Percentiles rank a stretch among this genome's conserved stretches.
phyloP scores from a whole-genome alignment of 2,329 filamentous ascomycete species.

The Fusarium sp. region DNA sequence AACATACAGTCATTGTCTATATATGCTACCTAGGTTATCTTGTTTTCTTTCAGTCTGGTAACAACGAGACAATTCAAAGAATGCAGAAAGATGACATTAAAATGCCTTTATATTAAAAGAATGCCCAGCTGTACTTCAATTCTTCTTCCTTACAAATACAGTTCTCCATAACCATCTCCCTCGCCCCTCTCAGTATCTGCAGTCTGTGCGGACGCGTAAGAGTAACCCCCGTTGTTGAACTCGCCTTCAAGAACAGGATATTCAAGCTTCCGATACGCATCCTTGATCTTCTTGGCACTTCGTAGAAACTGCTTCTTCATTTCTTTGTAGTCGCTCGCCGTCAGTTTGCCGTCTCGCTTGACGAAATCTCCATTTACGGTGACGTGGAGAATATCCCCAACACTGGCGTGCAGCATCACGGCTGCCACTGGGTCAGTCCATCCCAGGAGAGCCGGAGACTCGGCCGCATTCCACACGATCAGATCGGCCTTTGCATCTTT shows the following conservation, averaged over 20 bases:
- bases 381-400: conserved; percentile 64
- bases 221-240: conserved; percentile 25
- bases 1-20: not conserved
- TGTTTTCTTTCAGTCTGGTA: not conserved
- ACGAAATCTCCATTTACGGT: conserved; percentile 52
- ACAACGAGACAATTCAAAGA: not conserved
- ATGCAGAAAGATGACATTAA: not conserved
- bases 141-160: not conserved
- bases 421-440: conserved; percentile 68
- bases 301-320: conserved; percentile 48
- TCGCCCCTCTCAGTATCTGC: conserved; percentile 4
- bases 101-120: not conserved
- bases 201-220: not conserved
- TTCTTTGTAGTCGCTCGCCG: conserved; percentile 41
- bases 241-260: conserved; percentile 42
- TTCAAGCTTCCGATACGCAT: conserved; percentile 38
- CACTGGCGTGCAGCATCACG: conserved; percentile 65
- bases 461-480: conserved; percentile 62
- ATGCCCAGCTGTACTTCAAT: not conserved
- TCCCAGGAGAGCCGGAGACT: conserved; percentile 61
- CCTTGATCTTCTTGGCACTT: conserved; percentile 50
- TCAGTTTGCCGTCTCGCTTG: conserved; percentile 58
- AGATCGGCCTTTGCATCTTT: conserved; percentile 66
- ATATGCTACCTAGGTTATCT: too few species aligned
- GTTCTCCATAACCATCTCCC: conserved; percentile 11